phyloP scores from a whole-genome alignment of 768 basidiomycete genomes.

The Mrakia gelida region DNA sequence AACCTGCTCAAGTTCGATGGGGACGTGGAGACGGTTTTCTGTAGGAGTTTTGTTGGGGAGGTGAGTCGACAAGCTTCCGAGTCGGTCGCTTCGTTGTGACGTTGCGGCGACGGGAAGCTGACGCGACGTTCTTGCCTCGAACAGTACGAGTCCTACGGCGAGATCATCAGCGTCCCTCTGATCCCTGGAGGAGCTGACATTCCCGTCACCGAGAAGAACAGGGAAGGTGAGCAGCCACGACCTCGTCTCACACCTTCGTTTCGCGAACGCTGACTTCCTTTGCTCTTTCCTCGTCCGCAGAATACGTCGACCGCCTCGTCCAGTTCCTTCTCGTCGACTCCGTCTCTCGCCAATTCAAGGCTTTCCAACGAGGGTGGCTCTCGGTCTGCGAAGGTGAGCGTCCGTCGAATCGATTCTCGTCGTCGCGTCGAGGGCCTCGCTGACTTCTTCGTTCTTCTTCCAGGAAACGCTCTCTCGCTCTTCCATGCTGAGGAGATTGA shows the following conservation, averaged over 20 bases:
- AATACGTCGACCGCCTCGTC: constrained; percentile 14
- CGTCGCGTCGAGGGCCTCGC: background rate
- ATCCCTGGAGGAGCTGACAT: constrained; percentile 80
- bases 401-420: constrained; percentile 34
- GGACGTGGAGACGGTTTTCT: constrained; percentile 24
- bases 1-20: constrained; percentile 28
- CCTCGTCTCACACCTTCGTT: constrained; percentile 52
- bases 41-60: constrained; percentile 28
- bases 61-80: background rate
- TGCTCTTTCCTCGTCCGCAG: background rate
- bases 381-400: constrained; percentile 36
- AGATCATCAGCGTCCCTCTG: constrained; percentile 93
- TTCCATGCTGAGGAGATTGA: constrained; percentile 38
- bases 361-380: constrained; percentile 35
- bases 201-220: constrained; percentile 90
- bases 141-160: constrained; percentile 84
- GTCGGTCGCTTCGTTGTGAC: no score
- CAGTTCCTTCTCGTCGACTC: constrained; percentile 35
- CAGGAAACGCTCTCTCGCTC: constrained; percentile 37
- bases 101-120: background rate
- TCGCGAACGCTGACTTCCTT: background rate
- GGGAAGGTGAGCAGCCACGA: constrained; percentile 73
- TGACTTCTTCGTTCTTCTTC: constrained; percentile 10
- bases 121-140: no score
- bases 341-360: constrained; percentile 34